Conservation (phyloP, 352 stramenopile genomes). For the Globisporangium cystogenes region DNA sequence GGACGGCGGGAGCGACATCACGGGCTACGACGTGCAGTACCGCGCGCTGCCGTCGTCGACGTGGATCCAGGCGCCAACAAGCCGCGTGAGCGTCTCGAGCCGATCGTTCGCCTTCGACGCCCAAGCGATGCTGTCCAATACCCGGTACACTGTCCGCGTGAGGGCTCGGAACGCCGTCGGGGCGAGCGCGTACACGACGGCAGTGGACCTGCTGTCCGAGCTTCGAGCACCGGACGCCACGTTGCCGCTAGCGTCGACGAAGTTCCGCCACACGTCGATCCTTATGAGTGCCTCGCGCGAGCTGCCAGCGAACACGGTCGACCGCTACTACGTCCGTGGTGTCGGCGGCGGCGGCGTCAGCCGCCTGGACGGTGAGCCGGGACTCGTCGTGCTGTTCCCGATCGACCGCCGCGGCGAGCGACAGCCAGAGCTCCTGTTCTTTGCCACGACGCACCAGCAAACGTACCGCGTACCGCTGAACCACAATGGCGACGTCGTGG, state of each 20-base stretch:
- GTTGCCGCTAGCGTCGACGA: too few relatives aligned
- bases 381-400: slow-evolving; percentile 55
- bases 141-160: slow-evolving; percentile 33
- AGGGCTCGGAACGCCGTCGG: slow-evolving; percentile 26
- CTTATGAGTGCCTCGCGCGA: slow-evolving; percentile 23
- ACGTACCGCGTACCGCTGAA: slow-evolving; percentile 22
- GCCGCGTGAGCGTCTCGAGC: slow-evolving; percentile 2
- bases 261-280: background rate
- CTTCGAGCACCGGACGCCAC: slow-evolving; percentile 7
- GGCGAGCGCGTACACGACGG: slow-evolving; percentile 19
- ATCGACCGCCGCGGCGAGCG: slow-evolving; percentile 36
- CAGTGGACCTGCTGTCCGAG: slow-evolving; percentile 34
- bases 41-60: slow-evolving; percentile 29
- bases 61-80: slow-evolving; percentile 23
- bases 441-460: slow-evolving; percentile 30
- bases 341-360: slow-evolving; percentile 36
- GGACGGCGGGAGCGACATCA: slow-evolving; percentile 20
- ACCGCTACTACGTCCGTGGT: slow-evolving; percentile 60
- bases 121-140: slow-evolving; percentile 20
- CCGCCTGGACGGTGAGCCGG: slow-evolving; percentile 34
- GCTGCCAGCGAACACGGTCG: slow-evolving; percentile 31
- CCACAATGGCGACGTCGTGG: slow-evolving; percentile 9
- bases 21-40: slow-evolving; percentile 43
- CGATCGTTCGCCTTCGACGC: slow-evolving; percentile 8
- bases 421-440: slow-evolving; percentile 33